Percentiles rank a stretch among this genome's conserved stretches.
Conservation (phyloP, 805 yeast species). For the Metschnikowia anglica region DNA sequence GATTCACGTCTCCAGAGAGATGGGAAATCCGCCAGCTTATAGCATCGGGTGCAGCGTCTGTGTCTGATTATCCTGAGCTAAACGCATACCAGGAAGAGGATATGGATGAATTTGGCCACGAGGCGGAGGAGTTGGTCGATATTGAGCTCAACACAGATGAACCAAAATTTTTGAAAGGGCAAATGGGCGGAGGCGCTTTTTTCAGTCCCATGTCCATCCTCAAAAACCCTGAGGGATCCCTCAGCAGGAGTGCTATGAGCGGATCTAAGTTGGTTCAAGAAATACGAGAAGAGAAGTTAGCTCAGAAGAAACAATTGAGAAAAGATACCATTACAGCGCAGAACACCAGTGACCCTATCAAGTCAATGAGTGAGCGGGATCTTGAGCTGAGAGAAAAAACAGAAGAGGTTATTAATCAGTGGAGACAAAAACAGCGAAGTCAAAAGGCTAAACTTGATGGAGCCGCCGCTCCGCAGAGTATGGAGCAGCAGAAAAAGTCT, state of each 20-base stretch:
- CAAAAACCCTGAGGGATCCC: conserved; percentile 75
- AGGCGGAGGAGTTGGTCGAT: conserved; percentile 54
- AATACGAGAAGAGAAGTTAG: conserved; percentile 56
- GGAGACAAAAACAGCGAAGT: conserved; percentile 19
- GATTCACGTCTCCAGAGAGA: conserved; percentile 79
- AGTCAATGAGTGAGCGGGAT: conserved; percentile 9
- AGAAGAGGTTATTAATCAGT: conserved; percentile 16
- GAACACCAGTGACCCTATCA: conserved; percentile 14
- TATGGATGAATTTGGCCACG: conserved; percentile 24
- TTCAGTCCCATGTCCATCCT: conserved; percentile 55
- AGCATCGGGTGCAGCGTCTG: conserved; percentile 70
- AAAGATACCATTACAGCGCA: conserved; percentile 22
- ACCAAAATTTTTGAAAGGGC: conserved; percentile 71
- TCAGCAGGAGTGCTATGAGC: conserved; percentile 69
- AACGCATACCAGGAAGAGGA: conserved; percentile 22
- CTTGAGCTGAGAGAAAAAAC: conserved; percentile 11
- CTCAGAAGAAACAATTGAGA: conserved; percentile 50
- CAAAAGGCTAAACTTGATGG: conserved; percentile 10
- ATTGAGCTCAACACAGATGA: conserved; percentile 68
- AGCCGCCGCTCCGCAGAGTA: background rate
- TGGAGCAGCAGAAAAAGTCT: conserved; percentile 44
- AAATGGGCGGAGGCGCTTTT: conserved; percentile 38
- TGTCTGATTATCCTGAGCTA: conserved; percentile 68
- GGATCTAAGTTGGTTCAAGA: conserved; percentile 71
- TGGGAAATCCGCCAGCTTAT: conserved; percentile 88